Base-by-base conservation (phyloP, 768 basidiomycete genomes). In the Trametopsis cervina region DNA sequence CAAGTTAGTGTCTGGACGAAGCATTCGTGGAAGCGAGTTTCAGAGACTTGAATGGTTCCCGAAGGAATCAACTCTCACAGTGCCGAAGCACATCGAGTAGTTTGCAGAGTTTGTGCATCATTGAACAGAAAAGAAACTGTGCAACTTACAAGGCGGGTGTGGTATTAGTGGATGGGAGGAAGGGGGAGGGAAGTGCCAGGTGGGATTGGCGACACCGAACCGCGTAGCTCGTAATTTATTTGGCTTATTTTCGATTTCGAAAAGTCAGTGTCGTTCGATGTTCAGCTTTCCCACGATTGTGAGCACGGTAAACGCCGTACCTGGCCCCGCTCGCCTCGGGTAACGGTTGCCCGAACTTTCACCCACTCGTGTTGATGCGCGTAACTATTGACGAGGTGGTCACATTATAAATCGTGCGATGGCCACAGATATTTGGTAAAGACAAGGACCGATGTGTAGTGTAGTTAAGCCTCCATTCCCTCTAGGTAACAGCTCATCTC, bases 1-100 rank as follows among this genome's bases (percentile, higher is more conserved):
- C 27, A 9, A 50, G 23, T 44, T 23, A 17, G 40, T 13, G 36
- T 20, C n/a, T 22, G n/a, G n/a, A n/a, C n/a, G n/a, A n/a, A n/a
- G n/a, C n/a, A n/a, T n/a, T n/a, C n/a, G n/a, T n/a, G n/a, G n/a
- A n/a, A n/a, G n/a, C n/a, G n/a, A 48, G 27, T 46, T 36, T 65
- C 67, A 68, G 66, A 56, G 65, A 67, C 66, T 69, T 70, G 67
- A 70, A 69, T 68, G 67, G 63, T 50, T 67, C 66, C 65, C 59
- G 57, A 60, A 65, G 64, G 66, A 64, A 56, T 43, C 42, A 17
- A 44, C 53, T 57, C 60, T 60, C 61, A 62, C 46, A 23, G 63
- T 54, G 57, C 57, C 50, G 40, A 49, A 58, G 51, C 59, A 56
- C 59, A 59, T 65, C 60, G 59, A 26, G 45, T 22, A 52, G 18